Evolutionary conservation across 345 rosid genomes (phyloP).

Genomic region (Euphorbia peplus): DNA sequence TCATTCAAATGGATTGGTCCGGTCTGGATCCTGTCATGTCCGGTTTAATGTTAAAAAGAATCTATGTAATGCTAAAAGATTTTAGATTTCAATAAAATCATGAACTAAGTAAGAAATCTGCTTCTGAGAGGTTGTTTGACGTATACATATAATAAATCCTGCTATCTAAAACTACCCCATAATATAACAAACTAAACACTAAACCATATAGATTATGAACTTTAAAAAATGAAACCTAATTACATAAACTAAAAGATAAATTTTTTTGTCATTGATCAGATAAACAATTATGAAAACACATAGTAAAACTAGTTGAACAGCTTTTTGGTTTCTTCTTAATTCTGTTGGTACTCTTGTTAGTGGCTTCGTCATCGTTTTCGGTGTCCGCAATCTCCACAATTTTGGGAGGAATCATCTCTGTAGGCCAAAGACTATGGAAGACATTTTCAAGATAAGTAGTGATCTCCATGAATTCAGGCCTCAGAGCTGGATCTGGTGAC

Average conservation of each 20-base stretch:
- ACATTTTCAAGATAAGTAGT: constrained; percentile 22
- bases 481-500: constrained; percentile 43
- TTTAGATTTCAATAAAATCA: not conserved
- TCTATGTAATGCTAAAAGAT: too few relatives aligned
- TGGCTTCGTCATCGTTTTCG: not conserved
- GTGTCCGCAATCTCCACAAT: constrained; percentile 3
- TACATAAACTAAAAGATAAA: not conserved
- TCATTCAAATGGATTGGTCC: too few relatives aligned
- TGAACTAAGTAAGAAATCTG: too few relatives aligned
- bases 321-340: constrained; percentile 7
- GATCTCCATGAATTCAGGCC: constrained; percentile 57
- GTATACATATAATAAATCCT: not conserved
- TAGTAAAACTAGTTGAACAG: not conserved
- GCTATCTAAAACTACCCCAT: not conserved
- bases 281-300: constrained; percentile 21
- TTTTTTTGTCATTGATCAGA: not conserved
- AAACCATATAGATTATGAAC: constrained; percentile 9
- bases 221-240: not conserved
- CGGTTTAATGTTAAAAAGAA: too few relatives aligned
- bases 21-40: too few relatives aligned
- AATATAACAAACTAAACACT: not conserved
- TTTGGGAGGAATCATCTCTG: constrained; percentile 18
- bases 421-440: constrained; percentile 18
- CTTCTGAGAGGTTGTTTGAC: not conserved
- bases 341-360: constrained; percentile 10